phyloP scores from a whole-genome alignment of 306 rosid species.

The Citrullus colocynthis region DNA sequence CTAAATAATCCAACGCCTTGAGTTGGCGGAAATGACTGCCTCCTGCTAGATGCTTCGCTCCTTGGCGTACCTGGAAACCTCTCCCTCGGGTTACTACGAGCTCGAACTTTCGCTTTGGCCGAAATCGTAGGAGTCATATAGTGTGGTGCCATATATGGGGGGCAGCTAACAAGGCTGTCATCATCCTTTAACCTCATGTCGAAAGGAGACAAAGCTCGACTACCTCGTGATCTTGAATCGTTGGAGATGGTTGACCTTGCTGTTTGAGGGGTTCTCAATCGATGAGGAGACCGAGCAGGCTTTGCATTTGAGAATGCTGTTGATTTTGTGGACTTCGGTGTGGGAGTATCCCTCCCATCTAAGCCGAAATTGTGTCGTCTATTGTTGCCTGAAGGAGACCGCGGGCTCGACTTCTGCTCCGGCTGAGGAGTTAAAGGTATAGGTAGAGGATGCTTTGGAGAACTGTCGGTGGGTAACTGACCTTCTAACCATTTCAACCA shows the following conservation, averaged over 20 bases:
- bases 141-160: constrained; percentile 78
- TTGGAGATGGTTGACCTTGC: constrained; percentile 35
- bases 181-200: constrained; percentile 60
- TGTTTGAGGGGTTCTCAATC: constrained; percentile 22
- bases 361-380: constrained; percentile 36
- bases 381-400: constrained; percentile 37
- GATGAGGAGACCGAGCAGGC: constrained; percentile 7
- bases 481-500: constrained; percentile 99
- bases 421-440: constrained; percentile 59
- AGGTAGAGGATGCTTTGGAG: constrained; percentile 45
- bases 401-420: constrained; percentile 40
- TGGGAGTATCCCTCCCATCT: constrained; percentile 36
- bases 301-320: constrained; percentile 34
- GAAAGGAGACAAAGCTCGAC: constrained; percentile 45
- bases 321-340: constrained; percentile 75
- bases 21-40: constrained; percentile 67
- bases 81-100: constrained; percentile 65
- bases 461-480: constrained; percentile 46
- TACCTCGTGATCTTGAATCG: constrained; percentile 32
- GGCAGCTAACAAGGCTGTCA: constrained; percentile 88
- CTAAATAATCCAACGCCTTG: constrained; percentile 74
- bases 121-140: constrained; percentile 82
- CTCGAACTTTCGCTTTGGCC: constrained; percentile 66
- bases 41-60: constrained; percentile 50
- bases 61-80: constrained; percentile 61